Base-by-base conservation (phyloP, 352 stramenopile genomes). In the Phytopythium aichiense region DNA sequence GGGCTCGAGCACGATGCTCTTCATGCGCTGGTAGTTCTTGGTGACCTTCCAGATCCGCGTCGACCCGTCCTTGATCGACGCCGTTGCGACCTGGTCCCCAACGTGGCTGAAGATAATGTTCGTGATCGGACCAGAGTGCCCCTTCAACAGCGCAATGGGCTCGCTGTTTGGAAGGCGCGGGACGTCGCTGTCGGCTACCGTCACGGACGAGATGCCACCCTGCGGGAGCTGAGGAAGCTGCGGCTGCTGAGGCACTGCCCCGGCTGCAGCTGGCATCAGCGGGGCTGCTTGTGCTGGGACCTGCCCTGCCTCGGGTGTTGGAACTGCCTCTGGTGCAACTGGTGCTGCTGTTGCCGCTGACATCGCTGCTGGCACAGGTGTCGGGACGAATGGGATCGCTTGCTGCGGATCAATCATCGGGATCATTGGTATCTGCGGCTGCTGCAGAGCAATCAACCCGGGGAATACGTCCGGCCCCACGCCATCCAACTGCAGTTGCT, bases 41-140 rank as follows among this genome's bases (percentile, higher is more conserved):
- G 82, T 79, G 71, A 77, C 87, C 45, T 76, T 72, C 82, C 82
- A 91, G 58, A 91, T 65, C 28, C 82, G 74, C 8, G 80, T 79
- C n/a, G 75, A 79, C 48, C 95, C 96, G 64, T 98, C 96, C 66
- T 97, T 96, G 65, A 97, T 95, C 38, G 92, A 98, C 28, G 89
- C 94, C 63, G 94, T 98, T 5, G 98, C 77, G 63, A 99, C 86
- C 9, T 88, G 79, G 68, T 98, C 91, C 30, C 95, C 94, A 15
- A 68, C 67, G 61, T 91, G 73, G 51, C 91, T 98, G 66, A 98
- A 98, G 22, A 91, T 79, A 23, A 98, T 87, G 68, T 98, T 97
- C 22, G 95, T 98, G 38, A 98, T 92, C n/a, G 92, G 77, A 48
- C 88, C 91, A 45, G 94, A 85, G 73, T 98, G 95, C 4, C 91